Evolutionary conservation across 345 rosid species (phyloP).

Genomic region (Gossypium longicalyx): DNA sequence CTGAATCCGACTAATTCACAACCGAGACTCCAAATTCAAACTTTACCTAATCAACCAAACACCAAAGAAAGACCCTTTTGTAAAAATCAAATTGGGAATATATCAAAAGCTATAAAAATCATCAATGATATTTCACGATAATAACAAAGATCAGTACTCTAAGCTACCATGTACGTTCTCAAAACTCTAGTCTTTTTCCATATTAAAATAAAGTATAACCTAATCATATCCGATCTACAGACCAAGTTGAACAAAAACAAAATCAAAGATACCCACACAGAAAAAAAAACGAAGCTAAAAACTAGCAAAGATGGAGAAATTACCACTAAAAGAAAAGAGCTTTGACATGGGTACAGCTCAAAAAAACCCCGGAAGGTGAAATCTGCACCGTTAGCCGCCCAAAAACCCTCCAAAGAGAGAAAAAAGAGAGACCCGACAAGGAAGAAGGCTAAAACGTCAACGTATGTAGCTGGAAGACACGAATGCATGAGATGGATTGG

Average conservation of each 20-base stretch:
- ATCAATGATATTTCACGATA: not conserved
- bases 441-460: conserved; percentile 17
- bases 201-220: not conserved
- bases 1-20: not conserved
- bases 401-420: conserved; percentile 77
- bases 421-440: conserved; percentile 49
- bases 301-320: not conserved
- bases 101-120: not conserved
- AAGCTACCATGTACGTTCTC: not conserved
- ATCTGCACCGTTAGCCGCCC: conserved; percentile 33
- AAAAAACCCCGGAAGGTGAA: conserved; percentile 41
- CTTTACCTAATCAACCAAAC: not conserved
- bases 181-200: not conserved
- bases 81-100: not conserved
- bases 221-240: conserved; percentile 7
- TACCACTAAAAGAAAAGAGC: conserved; percentile 67
- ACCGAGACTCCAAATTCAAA: conserved; percentile 2
- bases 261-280: not conserved
- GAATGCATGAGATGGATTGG: conserved; percentile 50
- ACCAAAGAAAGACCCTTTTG: not conserved
- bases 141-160: not conserved
- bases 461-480: conserved; percentile 15
- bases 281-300: conserved; percentile 4
- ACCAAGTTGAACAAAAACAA: conserved; percentile 9
- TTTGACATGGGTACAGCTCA: conserved; percentile 67